Evolutionary conservation across 1,284 basidiomycete species (phyloP), one percentile per base, ranked within the genome.

Genomic region (Malassezia globosa): DNA sequence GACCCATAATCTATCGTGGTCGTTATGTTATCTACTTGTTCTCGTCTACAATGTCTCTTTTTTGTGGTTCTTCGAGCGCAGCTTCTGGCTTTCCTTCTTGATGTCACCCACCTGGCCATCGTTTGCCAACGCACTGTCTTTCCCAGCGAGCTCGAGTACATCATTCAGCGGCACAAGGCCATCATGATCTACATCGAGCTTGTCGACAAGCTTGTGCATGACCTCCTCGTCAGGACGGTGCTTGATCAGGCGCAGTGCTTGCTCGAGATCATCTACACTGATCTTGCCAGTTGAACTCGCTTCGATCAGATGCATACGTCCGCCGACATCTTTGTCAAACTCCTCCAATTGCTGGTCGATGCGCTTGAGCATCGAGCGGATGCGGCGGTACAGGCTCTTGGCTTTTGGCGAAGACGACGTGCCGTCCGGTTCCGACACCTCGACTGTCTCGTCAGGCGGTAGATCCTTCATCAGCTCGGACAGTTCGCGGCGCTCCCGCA

Each of bases 161-260:
- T 75, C 71, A 34, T 73, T 66, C 13, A 72, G 34, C 7, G 70
- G 70, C 52, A 96, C 88, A 64, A 83, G 90, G 0, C 92, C 90
- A 66, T 97, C 92, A 73, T 87, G 82, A 74, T 97, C 92, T 4
- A 87, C 84, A 71, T 97, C 94, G 60, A 97, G 76, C 75, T 96
- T 96, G 68, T 89, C 82, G 50, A 92, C 82, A 34, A 97, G 81
- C 41, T 80, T 81, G 57, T 86, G 82, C 18, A 87, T 83, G n/a
- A 87, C 81, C 55, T 89, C 85, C 51, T 92, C 87, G 47, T 87
- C 82, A 2, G 90, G 92, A 43, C 73, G 64, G 74, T 97, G 94
- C 75, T 87, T 87, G 77, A 96, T 96, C 42, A 92, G 85, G 45
- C 82, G 80, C 51, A 97, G 76, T 14, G 90, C 90, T 64, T 86